Base-by-base conservation (phyloP, 2,329 filamentous ascomycete genomes). In the Pyrenochaeta sp. region DNA sequence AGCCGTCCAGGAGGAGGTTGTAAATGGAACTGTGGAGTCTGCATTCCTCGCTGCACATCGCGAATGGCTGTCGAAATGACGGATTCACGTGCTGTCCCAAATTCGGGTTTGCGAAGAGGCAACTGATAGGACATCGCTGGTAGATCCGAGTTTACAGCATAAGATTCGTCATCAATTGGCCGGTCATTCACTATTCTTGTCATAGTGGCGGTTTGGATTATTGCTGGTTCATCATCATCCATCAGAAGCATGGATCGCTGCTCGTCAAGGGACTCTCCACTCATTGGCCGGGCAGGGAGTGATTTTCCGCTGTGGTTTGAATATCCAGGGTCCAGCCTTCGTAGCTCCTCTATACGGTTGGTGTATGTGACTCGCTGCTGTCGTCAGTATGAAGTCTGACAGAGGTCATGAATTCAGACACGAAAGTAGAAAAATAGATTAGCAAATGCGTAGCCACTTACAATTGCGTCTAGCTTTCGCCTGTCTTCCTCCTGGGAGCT, bases 391-490 rank as follows among this genome's bases (percentile, higher is more conserved):
- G 7, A 13, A 8, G 7, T 10, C 26, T 31, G 3, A 6, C 21
- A 23, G 24, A 13, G 37, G 22, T 8, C 11, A 20, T 20, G n/a
- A 34, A 27, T 22, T n/a, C n/a, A n/a, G n/a, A n/a, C n/a, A n/a
- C n/a, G n/a, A n/a, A n/a, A n/a, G n/a, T n/a, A n/a, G n/a, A n/a
- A n/a, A n/a, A n/a, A n/a, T n/a, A n/a, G 10, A 11, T 3, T 4
- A 26, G 17, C 11, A 5, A 17, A n/a, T 6, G 11, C 15, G n/a
- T 31, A 20, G 5, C 13, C 20, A 82, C 88, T 82, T 78, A 95
- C 90, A 76, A 99, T 97, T 36, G 90, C 89, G 65, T 96, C 90
- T 17, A 99, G 78, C 71, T 97, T 97, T 56, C 84, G 87, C 69
- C 87, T 86, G 63, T 99, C 94, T 39, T 96, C 91, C 22, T 92